phyloP scores from a whole-genome alignment of 116 monocot species.

The Dioscorea cayenensis region DNA sequence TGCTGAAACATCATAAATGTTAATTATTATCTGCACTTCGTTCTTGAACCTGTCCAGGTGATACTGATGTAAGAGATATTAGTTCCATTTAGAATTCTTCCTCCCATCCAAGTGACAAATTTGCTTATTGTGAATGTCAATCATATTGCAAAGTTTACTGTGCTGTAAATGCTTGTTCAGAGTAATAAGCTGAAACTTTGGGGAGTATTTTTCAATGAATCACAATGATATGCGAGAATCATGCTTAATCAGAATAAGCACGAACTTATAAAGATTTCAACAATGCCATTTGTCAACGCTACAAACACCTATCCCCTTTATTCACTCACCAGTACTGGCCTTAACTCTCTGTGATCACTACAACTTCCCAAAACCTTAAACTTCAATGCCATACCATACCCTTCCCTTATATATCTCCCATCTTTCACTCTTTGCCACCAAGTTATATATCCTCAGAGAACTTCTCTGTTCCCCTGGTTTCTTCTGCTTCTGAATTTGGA shows the following conservation, averaged over 20 bases:
- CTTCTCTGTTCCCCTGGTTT: background rate
- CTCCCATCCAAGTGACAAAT: no score
- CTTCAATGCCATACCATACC: conserved; percentile 10
- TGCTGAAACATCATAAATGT: conserved; percentile 1
- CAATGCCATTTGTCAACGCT: conserved; percentile 18
- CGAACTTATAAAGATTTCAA: conserved; percentile 1
- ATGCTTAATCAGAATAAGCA: no score
- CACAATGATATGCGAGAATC: no score
- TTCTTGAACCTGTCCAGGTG: no score
- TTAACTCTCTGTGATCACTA: conserved; percentile 6
- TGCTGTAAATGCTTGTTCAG: no score
- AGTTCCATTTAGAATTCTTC: no score
- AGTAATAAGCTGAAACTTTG: no score
- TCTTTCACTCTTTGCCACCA: conserved; percentile 3
- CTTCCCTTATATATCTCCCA: conserved; percentile 8
- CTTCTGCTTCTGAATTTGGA: background rate
- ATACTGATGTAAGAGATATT: no score
- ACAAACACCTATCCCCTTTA: background rate
- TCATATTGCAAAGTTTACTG: no score
- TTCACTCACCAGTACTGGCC: conserved; percentile 12
- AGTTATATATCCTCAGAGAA: conserved; percentile 16
- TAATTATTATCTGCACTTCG: no score
- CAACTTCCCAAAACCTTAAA: conserved; percentile 21
- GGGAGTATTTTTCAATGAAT: no score
- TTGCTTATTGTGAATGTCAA: no score